phyloP scores from a whole-genome alignment of 73 alveolate genomes.

The Durusdinium trenchii region DNA sequence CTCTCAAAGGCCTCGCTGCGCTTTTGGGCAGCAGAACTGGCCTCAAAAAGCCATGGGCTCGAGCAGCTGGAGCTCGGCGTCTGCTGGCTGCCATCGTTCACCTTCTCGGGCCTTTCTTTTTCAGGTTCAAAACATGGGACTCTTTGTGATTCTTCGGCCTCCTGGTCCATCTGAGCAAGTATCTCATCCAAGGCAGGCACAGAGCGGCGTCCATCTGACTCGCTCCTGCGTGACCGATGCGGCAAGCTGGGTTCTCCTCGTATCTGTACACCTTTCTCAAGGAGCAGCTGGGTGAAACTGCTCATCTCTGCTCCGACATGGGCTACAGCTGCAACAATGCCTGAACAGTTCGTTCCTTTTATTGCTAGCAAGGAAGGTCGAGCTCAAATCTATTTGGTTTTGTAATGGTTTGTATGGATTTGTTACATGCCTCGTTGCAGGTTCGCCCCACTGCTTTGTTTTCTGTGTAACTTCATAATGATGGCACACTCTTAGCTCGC shows the following conservation, averaged over 20 bases:
- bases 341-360: no score
- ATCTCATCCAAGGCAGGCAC: conserved; percentile 2
- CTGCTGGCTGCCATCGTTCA: neutral
- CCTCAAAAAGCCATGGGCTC: neutral
- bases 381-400: no score
- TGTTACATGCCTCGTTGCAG: no score
- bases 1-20: conserved; percentile 66
- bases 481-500: no score
- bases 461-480: no score
- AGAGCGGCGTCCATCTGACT: neutral
- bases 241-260: no score
- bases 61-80: neutral
- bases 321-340: no score
- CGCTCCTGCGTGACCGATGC: no score
- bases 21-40: neutral
- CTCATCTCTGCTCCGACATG: no score
- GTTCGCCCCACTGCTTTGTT: no score
- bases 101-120: neutral
- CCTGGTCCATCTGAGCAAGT: conserved; percentile 45
- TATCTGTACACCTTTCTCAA: neutral
- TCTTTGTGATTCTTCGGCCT: neutral
- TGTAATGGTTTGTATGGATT: no score
- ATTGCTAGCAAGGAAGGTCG: no score
- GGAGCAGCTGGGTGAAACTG: neutral
- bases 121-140: neutral